Evolutionary conservation across 2,329 filamentous ascomycete species (phyloP).

Genomic region (Hymenoscyphus repandus): DNA sequence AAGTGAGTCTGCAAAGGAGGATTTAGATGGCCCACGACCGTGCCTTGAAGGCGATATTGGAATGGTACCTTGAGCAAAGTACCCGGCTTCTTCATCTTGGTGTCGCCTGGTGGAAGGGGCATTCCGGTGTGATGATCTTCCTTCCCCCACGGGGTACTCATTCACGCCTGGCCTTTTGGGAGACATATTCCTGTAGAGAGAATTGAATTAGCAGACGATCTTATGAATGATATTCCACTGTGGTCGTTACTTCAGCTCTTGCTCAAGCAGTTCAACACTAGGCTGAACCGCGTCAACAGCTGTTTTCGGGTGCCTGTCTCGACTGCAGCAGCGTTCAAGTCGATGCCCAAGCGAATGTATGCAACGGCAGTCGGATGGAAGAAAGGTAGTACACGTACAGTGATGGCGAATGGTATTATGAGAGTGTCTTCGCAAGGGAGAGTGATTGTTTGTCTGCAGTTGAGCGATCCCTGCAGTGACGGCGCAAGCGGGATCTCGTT

Average conservation of each 20-base stretch:
- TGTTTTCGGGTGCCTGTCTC: slow-evolving; percentile 1
- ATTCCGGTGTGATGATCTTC: slow-evolving; percentile 60
- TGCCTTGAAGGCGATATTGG: slow-evolving; percentile 29
- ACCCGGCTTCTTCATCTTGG: slow-evolving; percentile 65
- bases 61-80: slow-evolving; percentile 14
- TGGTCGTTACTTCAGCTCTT: slow-evolving; percentile 11
- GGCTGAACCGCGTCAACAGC: neutral
- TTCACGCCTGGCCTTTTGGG: slow-evolving; percentile 45
- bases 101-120: slow-evolving; percentile 63
- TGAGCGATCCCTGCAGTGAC: slow-evolving; percentile 21
- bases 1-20: slow-evolving; percentile 55
- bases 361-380: neutral
- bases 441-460: slow-evolving; percentile 24
- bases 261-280: neutral
- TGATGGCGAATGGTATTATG: slow-evolving; percentile 15
- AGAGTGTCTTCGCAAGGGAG: slow-evolving; percentile 12
- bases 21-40: slow-evolving; percentile 51
- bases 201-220: slow-evolving; percentile 13
- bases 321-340: slow-evolving; percentile 1
- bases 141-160: slow-evolving; percentile 52
- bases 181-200: slow-evolving; percentile 44
- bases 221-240: neutral
- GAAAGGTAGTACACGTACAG: slow-evolving; percentile 21
- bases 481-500: slow-evolving; percentile 23
- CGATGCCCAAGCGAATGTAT: slow-evolving; percentile 3